Percentiles rank a stretch among this genome's conserved stretches.
These are phyloP conservation scores for Hymenotorrendiella dingleyae DNA, from an alignment of 2,329 filamentous ascomycete genomes.

Conservation along the genomic window DNA sequence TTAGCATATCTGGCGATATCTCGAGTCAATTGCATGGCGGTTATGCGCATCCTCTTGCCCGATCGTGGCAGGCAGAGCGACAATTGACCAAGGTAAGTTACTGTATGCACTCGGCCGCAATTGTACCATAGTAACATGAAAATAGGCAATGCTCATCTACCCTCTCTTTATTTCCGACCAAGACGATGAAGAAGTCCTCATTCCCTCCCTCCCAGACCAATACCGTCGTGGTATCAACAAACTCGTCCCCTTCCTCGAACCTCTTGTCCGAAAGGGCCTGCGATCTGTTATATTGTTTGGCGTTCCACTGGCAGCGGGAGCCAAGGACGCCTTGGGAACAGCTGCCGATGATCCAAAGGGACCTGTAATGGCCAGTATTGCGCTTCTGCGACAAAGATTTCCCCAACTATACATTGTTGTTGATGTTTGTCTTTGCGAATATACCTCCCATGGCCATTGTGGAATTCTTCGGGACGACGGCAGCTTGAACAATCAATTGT, in stretches of 20 bases:
- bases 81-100: constrained; percentile 78
- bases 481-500: constrained; percentile 85
- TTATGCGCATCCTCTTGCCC: constrained; percentile 72
- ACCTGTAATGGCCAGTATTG: constrained; percentile 83
- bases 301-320: constrained; percentile 73
- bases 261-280: constrained; percentile 83
- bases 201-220: constrained; percentile 88
- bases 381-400: constrained; percentile 75
- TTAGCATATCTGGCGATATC: constrained; percentile 69
- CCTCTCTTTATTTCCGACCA: constrained; percentile 94
- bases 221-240: constrained; percentile 83
- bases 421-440: constrained; percentile 97
- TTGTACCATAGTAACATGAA: constrained; percentile 10
- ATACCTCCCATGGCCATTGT: constrained; percentile 96
- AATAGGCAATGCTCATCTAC: constrained; percentile 94
- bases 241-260: constrained; percentile 75
- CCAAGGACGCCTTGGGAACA: constrained; percentile 88
- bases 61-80: constrained; percentile 77
- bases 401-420: constrained; percentile 85
- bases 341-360: constrained; percentile 88
- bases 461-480: constrained; percentile 92
- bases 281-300: constrained; percentile 93
- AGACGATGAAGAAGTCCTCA: constrained; percentile 84
- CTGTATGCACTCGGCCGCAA: too few species aligned
- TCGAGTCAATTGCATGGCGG: constrained; percentile 78